Evolutionary conservation across 176 grass and related monocot species (phyloP).

Genomic region (Carex myosuroides): DNA sequence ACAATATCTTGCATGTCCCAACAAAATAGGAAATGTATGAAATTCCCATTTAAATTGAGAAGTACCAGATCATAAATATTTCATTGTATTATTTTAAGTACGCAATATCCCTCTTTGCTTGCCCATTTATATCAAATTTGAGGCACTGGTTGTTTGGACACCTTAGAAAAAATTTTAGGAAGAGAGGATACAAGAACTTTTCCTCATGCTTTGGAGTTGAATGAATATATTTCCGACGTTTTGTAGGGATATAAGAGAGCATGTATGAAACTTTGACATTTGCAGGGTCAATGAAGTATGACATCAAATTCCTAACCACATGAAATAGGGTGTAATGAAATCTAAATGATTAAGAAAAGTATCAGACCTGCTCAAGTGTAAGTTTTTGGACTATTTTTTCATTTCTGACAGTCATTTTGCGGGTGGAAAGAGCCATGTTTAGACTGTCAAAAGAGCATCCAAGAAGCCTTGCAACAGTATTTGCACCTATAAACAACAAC

Average conservation of each 20-base stretch:
- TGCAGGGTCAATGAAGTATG: constrained; percentile 19
- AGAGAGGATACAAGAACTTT: background rate
- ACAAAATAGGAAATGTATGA: background rate
- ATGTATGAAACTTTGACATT: background rate
- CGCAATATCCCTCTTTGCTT: background rate
- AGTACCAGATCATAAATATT: background rate
- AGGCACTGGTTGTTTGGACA: background rate
- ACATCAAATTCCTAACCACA: background rate
- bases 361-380: constrained; percentile 86
- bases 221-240: background rate
- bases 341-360: constrained; percentile 20
- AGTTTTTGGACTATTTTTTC: constrained; percentile 98
- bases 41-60: background rate
- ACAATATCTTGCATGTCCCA: background rate
- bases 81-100: background rate
- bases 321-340: background rate
- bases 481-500: constrained; percentile 47
- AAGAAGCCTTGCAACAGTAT: constrained; percentile 80
- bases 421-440: constrained; percentile 69
- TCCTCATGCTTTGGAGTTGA: background rate
- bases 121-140: background rate
- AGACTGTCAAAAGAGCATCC: constrained; percentile 79
- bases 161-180: background rate
- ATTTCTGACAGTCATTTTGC: constrained; percentile 92
- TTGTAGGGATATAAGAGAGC: background rate